Evolutionary conservation across 2,329 filamentous ascomycete species (phyloP), one percentile per base, ranked within the genome.

Genomic region (Elsinoe ampelina): DNA sequence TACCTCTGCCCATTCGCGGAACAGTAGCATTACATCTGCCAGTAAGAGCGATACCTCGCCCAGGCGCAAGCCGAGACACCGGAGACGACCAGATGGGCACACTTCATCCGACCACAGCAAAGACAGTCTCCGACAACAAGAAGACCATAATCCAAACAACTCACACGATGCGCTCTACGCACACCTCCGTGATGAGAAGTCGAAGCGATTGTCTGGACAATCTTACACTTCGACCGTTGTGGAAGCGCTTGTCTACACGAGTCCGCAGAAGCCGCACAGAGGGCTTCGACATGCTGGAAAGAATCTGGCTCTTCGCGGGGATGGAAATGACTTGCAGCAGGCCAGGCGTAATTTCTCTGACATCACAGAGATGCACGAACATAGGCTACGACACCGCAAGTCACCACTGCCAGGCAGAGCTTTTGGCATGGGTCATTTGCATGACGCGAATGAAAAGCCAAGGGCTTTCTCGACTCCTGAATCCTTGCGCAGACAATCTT

Each of bases 191-290:
- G 68, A 71, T 34, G 60, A 62, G 8, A 67, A 68, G 35, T 64
- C 64, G 36, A 72, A 72, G 60, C 73, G 79, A 42, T 68, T 75
- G 17, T 82, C 80, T 12, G 72, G 66, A 13, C 67, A 75, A 2
- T 82, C 80, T 2, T 73, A 74, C 19, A 72, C 74, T 10, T 82
- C 80, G 5, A 80, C 78, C 0, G 71, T 82, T 13, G 78, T 74
- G 6, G 72, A 80, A 67, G 80, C 77, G 11, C 72, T 79, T 63
- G 78, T 82, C 30, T 73, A 81, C 43, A 72, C 78, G 15, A 73
- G 73, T 13, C 74, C 76, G 3, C 75, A 72, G 38, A 55, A 58
- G 38, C 57, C 54, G 26, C 75, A 72, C 1, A 39, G 54, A 15
- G 39, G 41, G 8, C 66, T 82, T 52, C 76, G 80, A 52, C 80